Conservation (phyloP, 306 rosid species). For the Medicago ruthenica region DNA sequence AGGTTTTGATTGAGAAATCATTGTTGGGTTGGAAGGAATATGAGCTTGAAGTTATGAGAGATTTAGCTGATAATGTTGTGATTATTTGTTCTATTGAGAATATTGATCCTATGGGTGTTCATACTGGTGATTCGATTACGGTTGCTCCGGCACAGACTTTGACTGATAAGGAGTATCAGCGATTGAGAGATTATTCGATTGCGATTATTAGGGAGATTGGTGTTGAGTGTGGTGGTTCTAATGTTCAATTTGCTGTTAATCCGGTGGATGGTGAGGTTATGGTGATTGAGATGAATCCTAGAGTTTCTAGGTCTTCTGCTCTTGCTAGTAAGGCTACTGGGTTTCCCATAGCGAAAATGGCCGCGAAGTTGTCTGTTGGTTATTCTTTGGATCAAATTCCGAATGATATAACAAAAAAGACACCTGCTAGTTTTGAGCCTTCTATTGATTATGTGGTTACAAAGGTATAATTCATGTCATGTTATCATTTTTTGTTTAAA, state of each 20-base stretch:
- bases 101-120: constrained; percentile 98
- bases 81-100: constrained; percentile 98
- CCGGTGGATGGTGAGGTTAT: constrained; percentile 85
- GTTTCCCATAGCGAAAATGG: constrained; percentile 96
- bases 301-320: constrained; percentile 96
- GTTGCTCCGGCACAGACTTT: constrained; percentile 96
- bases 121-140: constrained; percentile 94
- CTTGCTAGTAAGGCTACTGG: constrained; percentile 95
- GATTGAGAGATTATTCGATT: constrained; percentile 77
- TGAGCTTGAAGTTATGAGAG: constrained; percentile 99
- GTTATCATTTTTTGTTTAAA: neutral
- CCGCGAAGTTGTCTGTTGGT: constrained; percentile 89
- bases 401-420: constrained; percentile 90
- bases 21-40: constrained; percentile 97
- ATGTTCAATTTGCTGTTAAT: constrained; percentile 95
- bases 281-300: constrained; percentile 99
- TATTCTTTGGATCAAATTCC: constrained; percentile 93
- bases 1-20: constrained; percentile 92
- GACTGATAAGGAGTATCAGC: constrained; percentile 95
- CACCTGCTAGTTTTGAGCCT: constrained; percentile 97
- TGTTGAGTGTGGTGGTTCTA: constrained; percentile 87
- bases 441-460: constrained; percentile 98
- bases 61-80: constrained; percentile 94
- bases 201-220: constrained; percentile 81
- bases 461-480: constrained; percentile 57